These are phyloP conservation scores for Pachysolen tannophilus DNA, from an alignment of 805 yeast species.

Conservation along the genomic window DNA sequence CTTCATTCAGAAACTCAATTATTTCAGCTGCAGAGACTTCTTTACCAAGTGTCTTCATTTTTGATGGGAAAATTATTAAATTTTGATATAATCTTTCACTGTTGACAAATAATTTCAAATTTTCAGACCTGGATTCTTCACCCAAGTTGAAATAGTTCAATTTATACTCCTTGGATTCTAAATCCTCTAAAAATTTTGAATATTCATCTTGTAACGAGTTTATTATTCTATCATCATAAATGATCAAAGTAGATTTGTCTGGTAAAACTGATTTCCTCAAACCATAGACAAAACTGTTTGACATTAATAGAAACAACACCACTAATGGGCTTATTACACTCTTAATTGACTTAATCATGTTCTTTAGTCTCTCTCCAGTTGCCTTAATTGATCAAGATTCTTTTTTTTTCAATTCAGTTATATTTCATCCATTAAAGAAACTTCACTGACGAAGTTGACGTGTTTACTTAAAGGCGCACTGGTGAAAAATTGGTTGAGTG, in stretches of 20 bases:
- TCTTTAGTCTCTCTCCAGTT: too few species aligned
- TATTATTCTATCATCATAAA: constrained; percentile 5
- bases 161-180: constrained; percentile 11
- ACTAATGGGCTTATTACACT: too few species aligned
- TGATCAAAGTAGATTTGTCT: constrained; percentile 2
- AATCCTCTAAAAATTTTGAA: constrained; percentile 15
- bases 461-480: too few species aligned
- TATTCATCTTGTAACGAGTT: constrained; percentile 9
- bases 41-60: constrained; percentile 32
- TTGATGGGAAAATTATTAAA: constrained; percentile 51
- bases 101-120: constrained; percentile 25
- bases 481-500: too few species aligned
- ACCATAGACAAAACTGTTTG: too few species aligned
- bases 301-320: too few species aligned
- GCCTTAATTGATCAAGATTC: too few species aligned
- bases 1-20: constrained; percentile 50
- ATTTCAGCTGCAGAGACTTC: constrained; percentile 39
- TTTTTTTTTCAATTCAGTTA: too few species aligned
- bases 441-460: too few species aligned
- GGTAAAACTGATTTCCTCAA: constrained; percentile 5
- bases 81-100: constrained; percentile 45
- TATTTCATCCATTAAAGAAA: too few species aligned
- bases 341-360: too few species aligned
- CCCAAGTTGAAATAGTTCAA: constrained; percentile 15
- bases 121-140: constrained; percentile 12